A percentile compares a stretch with the other conserved stretches of the same genome.
Evolutionary conservation across 106 monocot genomes (phyloP).

Genomic region (Dioscorea zingiberensis): DNA sequence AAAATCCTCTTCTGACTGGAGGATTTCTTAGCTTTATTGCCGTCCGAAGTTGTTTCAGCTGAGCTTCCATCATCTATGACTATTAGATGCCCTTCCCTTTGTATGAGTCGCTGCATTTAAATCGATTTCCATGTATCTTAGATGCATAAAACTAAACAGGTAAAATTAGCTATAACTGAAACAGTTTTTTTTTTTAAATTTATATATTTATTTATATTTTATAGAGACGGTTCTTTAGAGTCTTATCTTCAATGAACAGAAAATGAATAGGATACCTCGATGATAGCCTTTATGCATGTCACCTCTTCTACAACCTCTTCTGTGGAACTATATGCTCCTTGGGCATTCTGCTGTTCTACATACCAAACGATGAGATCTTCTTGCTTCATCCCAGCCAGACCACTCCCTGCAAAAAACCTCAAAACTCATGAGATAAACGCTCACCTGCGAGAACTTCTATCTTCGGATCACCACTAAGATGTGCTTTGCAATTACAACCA

Average conservation of each 20-base stretch:
- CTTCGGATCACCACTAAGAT: too few relatives aligned
- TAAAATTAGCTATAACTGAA: background rate
- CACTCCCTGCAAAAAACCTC: conserved; percentile 66
- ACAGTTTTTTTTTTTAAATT: too few relatives aligned
- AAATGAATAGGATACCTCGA: conserved; percentile 52
- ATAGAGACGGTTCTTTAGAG: too few relatives aligned
- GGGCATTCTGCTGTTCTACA: conserved; percentile 69
- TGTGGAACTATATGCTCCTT: conserved; percentile 48
- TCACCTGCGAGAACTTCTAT: too few relatives aligned
- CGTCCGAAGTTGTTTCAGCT: conserved; percentile 26
- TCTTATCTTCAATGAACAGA: background rate
- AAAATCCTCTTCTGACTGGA: conserved; percentile 65
- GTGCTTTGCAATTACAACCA: too few relatives aligned
- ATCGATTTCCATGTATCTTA: background rate
- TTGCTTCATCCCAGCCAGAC: conserved; percentile 95
- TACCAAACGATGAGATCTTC: conserved; percentile 89
- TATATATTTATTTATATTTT: too few relatives aligned
- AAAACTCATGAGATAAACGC: too few relatives aligned
- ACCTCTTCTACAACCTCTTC: conserved; percentile 84
- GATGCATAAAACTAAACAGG: background rate
- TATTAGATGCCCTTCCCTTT: conserved; percentile 93
- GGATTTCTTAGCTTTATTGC: conserved; percentile 33
- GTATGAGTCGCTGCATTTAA: conserved; percentile 77
- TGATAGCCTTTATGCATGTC: conserved; percentile 83
- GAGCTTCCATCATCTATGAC: conserved; percentile 84